Evolutionary conservation across 164 flowering plant genomes (phyloP).

Genomic region (Aristolochia fimbriata): DNA sequence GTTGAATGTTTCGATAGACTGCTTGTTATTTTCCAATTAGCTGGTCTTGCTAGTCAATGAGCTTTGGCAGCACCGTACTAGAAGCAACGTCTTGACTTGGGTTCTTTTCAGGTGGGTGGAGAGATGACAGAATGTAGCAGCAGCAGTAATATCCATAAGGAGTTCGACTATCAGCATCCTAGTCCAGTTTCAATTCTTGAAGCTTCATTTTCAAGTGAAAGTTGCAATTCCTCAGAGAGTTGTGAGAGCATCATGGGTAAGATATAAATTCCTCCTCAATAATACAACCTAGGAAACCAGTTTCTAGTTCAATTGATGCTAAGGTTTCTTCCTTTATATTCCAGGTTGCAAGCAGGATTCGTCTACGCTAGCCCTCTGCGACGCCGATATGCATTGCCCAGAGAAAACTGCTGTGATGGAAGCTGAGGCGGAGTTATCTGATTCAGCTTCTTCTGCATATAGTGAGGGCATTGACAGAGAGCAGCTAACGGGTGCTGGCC

Average conservation of each 20-base stretch:
- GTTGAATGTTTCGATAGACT: no score
- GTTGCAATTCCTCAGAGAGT: conserved; percentile 62
- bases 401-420: conserved; percentile 22
- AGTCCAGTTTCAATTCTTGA: conserved; percentile 85
- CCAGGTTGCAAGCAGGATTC: conserved; percentile 49
- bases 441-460: conserved; percentile 71
- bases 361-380: conserved; percentile 35
- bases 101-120: conserved; percentile 33
- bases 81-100: not conserved
- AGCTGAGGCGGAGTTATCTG: conserved; percentile 55
- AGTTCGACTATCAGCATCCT: conserved; percentile 37
- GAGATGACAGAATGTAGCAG: conserved; percentile 13
- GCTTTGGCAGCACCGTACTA: not conserved
- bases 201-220: conserved; percentile 50
- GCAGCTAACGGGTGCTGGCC: conserved; percentile 4
- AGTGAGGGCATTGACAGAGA: conserved; percentile 11
- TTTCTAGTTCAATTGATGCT: not conserved
- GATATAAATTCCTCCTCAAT: not conserved
- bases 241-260: conserved; percentile 46
- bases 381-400: conserved; percentile 17
- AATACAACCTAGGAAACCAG: not conserved
- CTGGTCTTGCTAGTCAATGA: not conserved
- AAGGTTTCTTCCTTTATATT: conserved; percentile 3
- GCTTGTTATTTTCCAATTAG: no score
- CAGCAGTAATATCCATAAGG: conserved; percentile 24